These are phyloP conservation scores for Fomitopsis serialis DNA, from an alignment of 768 basidiomycete species.

Conservation along the genomic window DNA sequence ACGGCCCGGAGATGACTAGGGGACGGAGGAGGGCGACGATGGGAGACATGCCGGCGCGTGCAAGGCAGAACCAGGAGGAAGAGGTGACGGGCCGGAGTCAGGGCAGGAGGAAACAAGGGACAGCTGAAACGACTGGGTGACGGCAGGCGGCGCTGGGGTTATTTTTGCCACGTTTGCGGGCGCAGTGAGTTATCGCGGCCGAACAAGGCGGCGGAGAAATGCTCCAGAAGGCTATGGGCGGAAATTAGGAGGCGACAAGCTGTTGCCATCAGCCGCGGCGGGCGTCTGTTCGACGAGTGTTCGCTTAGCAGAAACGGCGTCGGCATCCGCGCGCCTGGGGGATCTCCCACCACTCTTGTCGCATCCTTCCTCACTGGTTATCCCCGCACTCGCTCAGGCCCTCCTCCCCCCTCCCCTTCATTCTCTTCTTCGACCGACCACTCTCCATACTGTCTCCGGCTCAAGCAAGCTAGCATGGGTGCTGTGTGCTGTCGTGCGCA, in stretches of 20 bases:
- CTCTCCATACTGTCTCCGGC: slow-evolving; percentile 7
- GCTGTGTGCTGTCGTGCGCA: slow-evolving; percentile 81
- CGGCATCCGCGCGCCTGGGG: too few species aligned
- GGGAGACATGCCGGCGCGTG: slow-evolving; percentile 19
- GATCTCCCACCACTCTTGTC: slow-evolving; percentile 5
- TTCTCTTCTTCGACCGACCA: slow-evolving; percentile 3
- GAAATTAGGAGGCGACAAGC: too few species aligned
- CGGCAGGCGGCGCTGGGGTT: too few species aligned
- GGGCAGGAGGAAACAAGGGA: background rate
- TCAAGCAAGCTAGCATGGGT: slow-evolving; percentile 50
- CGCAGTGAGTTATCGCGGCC: too few species aligned
- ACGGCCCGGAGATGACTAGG: slow-evolving; percentile 85
- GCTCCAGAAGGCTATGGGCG: too few species aligned
- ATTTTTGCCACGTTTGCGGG: too few species aligned
- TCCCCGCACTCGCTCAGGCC: slow-evolving; percentile 10
- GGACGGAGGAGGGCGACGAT: slow-evolving; percentile 54
- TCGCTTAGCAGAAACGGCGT: too few species aligned
- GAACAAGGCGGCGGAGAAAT: too few species aligned
- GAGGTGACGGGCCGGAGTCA: slow-evolving; percentile 6
- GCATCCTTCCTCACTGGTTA: slow-evolving; percentile 6
- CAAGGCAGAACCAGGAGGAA: slow-evolving; percentile 6
- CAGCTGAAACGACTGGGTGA: background rate
- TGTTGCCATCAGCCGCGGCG: too few species aligned
- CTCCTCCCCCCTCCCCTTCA: slow-evolving; percentile 7
- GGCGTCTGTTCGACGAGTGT: too few species aligned